These are phyloP conservation scores for Heimioporus sp. DNA, from an alignment of 768 basidiomycete genomes.

Conservation along the genomic window DNA sequence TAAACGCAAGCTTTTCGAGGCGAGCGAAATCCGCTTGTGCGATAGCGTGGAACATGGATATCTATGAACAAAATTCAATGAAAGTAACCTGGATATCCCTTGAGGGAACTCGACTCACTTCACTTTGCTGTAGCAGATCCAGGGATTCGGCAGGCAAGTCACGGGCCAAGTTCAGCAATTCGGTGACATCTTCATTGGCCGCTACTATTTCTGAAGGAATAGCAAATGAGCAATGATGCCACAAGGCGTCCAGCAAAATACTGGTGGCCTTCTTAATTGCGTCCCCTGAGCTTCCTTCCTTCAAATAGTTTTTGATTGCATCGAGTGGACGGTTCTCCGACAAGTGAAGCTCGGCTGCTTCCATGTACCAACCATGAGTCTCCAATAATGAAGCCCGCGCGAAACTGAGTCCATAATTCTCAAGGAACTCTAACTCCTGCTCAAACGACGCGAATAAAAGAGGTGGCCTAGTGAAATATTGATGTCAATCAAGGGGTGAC, in stretches of 20 bases:
- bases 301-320: constrained; percentile 46
- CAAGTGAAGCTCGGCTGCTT: constrained; percentile 54
- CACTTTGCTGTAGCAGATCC: constrained; percentile 1
- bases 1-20: constrained; percentile 33
- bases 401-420: constrained; percentile 50
- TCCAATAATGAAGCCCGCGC: constrained; percentile 46
- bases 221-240: constrained; percentile 45
- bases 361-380: constrained; percentile 37
- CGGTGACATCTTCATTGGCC: not conserved
- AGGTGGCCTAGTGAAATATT: constrained; percentile 38
- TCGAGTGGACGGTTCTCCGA: constrained; percentile 44
- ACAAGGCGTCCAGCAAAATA: constrained; percentile 44
- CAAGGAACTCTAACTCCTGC: constrained; percentile 55
- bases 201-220: constrained; percentile 9
- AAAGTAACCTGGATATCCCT: not conserved
- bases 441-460: constrained; percentile 51
- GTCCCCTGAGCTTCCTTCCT: constrained; percentile 24
- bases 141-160: constrained; percentile 8
- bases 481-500: not conserved
- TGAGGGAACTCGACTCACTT: constrained; percentile 10
- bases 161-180: constrained; percentile 28
- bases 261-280: constrained; percentile 35
- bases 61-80: not conserved
- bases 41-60: constrained; percentile 36
- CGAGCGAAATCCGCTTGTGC: constrained; percentile 13